These are phyloP conservation scores for Mucor lusitanicus DNA, from an alignment of 371 early-diverging fungal genomes.

Conservation along the genomic window DNA sequence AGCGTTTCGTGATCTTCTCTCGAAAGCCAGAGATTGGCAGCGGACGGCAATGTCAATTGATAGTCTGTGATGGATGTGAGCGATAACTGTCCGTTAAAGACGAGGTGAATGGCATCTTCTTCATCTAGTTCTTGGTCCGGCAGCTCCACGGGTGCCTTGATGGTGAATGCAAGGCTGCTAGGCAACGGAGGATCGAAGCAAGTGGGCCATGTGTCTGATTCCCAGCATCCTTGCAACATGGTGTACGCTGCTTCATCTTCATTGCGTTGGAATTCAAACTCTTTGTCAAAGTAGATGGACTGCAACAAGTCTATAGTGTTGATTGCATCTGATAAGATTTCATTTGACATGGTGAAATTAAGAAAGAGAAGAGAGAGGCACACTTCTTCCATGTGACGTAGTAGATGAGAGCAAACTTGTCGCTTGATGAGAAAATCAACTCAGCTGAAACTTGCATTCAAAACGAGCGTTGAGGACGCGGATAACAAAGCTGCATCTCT, in stretches of 20 bases:
- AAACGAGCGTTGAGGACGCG: neutral
- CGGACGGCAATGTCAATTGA: slow-evolving; percentile 23
- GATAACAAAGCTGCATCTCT: neutral
- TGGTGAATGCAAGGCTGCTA: slow-evolving; percentile 6
- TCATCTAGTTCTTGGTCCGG: neutral
- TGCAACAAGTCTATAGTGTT: slow-evolving; percentile 23
- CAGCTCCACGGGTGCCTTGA: slow-evolving; percentile 21
- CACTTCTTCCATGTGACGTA: neutral
- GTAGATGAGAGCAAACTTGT: neutral
- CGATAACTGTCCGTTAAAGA: slow-evolving; percentile 11
- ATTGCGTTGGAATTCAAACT: slow-evolving; percentile 17
- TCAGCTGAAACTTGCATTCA: neutral
- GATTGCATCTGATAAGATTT: slow-evolving; percentile 14
- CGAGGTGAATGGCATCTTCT: neutral
- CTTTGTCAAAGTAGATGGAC: slow-evolving; percentile 27
- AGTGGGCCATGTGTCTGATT: neutral
- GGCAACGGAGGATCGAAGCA: neutral
- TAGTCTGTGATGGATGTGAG: neutral
- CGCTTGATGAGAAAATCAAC: neutral
- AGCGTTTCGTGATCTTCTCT: slow-evolving; percentile 31
- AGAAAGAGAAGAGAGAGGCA: neutral
- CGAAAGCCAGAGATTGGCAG: slow-evolving; percentile 30
- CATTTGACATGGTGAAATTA: neutral
- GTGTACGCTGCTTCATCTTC: slow-evolving; percentile 9
- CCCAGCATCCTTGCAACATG: neutral